A percentile compares a stretch with the other conserved stretches of the same genome.
phyloP scores from a whole-genome alignment of 163 green algal species.

The Volvox carteri region DNA sequence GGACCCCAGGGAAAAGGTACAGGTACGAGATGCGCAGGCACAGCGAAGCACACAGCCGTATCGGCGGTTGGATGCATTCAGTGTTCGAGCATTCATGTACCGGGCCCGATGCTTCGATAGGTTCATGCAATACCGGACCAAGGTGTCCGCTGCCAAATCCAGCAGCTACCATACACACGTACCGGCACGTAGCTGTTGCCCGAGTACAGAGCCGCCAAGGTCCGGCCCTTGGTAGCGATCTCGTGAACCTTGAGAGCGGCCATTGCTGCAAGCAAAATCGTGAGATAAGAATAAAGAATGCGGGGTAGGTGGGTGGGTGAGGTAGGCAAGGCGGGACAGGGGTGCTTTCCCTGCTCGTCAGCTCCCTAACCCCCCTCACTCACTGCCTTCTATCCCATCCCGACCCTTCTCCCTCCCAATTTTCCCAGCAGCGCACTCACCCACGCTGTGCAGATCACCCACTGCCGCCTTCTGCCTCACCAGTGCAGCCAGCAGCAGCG shows the following conservation, averaged over 20 bases:
- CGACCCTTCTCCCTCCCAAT: background rate
- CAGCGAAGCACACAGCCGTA: no score
- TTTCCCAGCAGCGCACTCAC: background rate
- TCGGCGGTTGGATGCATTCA: background rate
- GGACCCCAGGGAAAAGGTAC: background rate
- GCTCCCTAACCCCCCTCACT: no score
- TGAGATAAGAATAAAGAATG: background rate
- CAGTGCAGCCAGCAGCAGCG: background rate
- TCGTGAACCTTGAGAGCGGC: conserved; percentile 12
- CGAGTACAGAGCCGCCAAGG: background rate
- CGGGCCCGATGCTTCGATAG: background rate
- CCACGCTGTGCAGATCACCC: conserved; percentile 5
- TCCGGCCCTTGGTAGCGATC: background rate
- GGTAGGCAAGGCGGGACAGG: no score
- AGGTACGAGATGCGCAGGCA: background rate
- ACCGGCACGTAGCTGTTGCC: background rate
- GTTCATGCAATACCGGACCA: background rate
- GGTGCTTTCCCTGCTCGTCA: no score
- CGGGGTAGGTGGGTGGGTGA: no score
- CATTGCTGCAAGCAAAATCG: background rate
- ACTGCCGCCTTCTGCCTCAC: background rate
- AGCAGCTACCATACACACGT: background rate
- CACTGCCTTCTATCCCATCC: background rate
- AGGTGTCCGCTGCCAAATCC: background rate
- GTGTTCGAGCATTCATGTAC: background rate